Percentiles rank a stretch among this genome's conserved stretches.
phyloP scores from a whole-genome alignment of 257 asterid species.

The Capsicum baccatum region DNA sequence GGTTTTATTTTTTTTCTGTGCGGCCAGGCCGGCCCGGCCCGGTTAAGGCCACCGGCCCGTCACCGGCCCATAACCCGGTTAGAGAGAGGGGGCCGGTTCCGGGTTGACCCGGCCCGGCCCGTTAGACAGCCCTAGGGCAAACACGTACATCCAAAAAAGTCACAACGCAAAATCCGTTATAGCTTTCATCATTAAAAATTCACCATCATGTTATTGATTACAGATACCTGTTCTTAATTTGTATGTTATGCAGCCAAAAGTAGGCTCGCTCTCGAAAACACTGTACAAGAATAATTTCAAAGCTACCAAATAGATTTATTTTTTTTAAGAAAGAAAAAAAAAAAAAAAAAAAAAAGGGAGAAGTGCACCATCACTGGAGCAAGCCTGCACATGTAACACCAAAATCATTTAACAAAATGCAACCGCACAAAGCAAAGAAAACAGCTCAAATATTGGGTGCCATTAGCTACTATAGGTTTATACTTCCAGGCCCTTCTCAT shows the following conservation, averaged over 20 bases:
- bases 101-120: no score
- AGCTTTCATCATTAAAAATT: background rate
- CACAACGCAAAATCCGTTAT: background rate
- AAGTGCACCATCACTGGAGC: background rate
- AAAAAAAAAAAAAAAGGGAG: background rate
- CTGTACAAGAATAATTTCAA: background rate
- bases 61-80: no score
- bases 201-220: background rate
- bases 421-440: slow-evolving; percentile 1
- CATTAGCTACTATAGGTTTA: background rate
- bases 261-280: background rate
- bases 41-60: no score
- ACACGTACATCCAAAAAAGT: background rate
- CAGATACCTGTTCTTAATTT: background rate
- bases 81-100: no score
- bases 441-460: background rate
- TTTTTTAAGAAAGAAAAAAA: no score
- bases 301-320: background rate
- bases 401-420: slow-evolving; percentile 19
- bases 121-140: no score
- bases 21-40: no score
- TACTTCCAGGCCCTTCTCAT: no score
- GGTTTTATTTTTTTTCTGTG: no score
- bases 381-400: slow-evolving; percentile 3
- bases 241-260: background rate